phyloP scores from a whole-genome alignment of 2,329 filamentous ascomycete genomes.

The Simplicillium aogashimaense region DNA sequence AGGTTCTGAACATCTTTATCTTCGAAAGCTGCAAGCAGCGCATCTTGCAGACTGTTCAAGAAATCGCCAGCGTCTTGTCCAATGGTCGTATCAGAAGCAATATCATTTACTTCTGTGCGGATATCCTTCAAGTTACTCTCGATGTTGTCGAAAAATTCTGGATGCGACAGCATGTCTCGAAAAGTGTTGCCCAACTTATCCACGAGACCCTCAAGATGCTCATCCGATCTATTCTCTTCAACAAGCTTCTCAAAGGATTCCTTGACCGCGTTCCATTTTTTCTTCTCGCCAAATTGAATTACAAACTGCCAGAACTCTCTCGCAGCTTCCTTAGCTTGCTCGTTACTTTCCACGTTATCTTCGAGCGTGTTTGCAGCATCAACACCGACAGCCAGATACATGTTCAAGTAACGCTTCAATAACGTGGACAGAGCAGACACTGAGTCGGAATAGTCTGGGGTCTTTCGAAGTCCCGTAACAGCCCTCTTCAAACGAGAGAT shows the following conservation, averaged over 20 bases:
- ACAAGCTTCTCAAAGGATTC: slow-evolving; percentile 59
- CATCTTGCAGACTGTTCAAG: slow-evolving; percentile 57
- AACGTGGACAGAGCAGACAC: slow-evolving; percentile 70
- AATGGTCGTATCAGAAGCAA: slow-evolving; percentile 58
- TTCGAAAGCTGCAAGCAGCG: slow-evolving; percentile 56
- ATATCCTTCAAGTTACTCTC: slow-evolving; percentile 44
- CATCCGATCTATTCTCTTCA: slow-evolving; percentile 64
- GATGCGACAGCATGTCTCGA: slow-evolving; percentile 75
- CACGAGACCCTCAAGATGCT: slow-evolving; percentile 72
- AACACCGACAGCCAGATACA: slow-evolving; percentile 65
- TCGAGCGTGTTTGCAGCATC: slow-evolving; percentile 57
- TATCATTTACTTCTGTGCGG: slow-evolving; percentile 46
- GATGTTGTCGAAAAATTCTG: slow-evolving; percentile 71
- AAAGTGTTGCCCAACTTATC: slow-evolving; percentile 63
- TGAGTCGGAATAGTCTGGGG: slow-evolving; percentile 76
- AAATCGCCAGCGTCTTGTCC: slow-evolving; percentile 64
- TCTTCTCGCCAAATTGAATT: slow-evolving; percentile 64
- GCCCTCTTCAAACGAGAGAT: slow-evolving; percentile 67
- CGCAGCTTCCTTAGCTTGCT: slow-evolving; percentile 63
- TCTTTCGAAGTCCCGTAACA: slow-evolving; percentile 62
- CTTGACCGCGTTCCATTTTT: slow-evolving; percentile 70
- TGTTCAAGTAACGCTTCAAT: slow-evolving; percentile 65
- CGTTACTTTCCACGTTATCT: slow-evolving; percentile 63
- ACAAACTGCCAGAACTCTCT: slow-evolving; percentile 74
- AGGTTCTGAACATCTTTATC: slow-evolving; percentile 67